Percentiles rank a stretch among this genome's conserved stretches.
Evolutionary conservation across 2,329 filamentous ascomycete species (phyloP).

Genomic region (Trematosphaeria pertusa): DNA sequence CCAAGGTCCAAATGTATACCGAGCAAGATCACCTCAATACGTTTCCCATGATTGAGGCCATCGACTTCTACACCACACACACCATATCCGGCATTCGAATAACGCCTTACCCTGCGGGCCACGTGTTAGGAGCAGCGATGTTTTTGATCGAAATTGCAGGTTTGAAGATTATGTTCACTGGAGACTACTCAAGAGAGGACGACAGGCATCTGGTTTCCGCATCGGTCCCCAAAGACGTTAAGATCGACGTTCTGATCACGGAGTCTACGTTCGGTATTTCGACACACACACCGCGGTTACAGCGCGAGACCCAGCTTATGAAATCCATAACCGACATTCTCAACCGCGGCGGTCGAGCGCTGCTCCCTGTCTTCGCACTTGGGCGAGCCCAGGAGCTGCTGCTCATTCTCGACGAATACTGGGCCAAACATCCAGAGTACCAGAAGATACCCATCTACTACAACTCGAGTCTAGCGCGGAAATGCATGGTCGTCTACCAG

Average conservation of each 20-base stretch:
- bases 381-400: slow-evolving; percentile 93
- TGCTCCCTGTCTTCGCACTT: slow-evolving; percentile 95
- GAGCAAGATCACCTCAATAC: slow-evolving; percentile 95
- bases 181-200: slow-evolving; percentile 95
- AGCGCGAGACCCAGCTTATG: slow-evolving; percentile 93
- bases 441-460: slow-evolving; percentile 97
- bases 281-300: slow-evolving; percentile 86
- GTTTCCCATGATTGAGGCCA: slow-evolving; percentile 92
- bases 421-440: slow-evolving; percentile 85
- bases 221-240: slow-evolving; percentile 84
- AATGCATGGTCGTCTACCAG: slow-evolving; percentile 99
- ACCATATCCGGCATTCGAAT: slow-evolving; percentile 96
- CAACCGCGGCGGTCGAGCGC: slow-evolving; percentile 87
- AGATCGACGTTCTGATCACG: slow-evolving; percentile 95
- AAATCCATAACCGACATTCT: slow-evolving; percentile 91
- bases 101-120: slow-evolving; percentile 94
- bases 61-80: slow-evolving; percentile 97
- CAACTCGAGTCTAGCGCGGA: slow-evolving; percentile 89
- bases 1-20: slow-evolving; percentile 78
- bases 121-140: slow-evolving; percentile 98
- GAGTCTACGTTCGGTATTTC: slow-evolving; percentile 98
- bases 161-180: slow-evolving; percentile 95
- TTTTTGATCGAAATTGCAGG: slow-evolving; percentile 97
- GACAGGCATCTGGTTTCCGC: slow-evolving; percentile 96
- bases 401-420: slow-evolving; percentile 95